Conservation (phyloP, 495 filamentous ascomycete genomes). For the Neurospora sublineolata region DNA sequence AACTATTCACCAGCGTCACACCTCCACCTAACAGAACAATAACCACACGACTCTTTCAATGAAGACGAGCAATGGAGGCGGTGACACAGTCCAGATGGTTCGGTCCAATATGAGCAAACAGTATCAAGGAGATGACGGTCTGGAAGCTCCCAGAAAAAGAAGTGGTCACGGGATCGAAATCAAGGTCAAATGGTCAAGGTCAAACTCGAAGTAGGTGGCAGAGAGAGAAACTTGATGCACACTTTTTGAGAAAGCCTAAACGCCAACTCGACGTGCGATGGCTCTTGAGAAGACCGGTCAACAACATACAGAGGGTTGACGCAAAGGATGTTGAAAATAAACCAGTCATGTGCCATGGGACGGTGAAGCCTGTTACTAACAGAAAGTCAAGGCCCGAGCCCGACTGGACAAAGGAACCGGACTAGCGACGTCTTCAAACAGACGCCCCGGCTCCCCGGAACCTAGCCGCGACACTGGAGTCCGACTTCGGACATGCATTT, state of each 20-base stretch:
- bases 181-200: background rate
- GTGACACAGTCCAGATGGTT: background rate
- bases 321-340: background rate
- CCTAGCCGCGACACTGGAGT: background rate
- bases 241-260: background rate
- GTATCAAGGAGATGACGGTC: background rate
- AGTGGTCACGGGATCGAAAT: background rate
- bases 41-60: background rate
- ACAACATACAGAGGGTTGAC: background rate
- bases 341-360: constrained; percentile 16
- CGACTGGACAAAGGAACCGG: constrained; percentile 16
- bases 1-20: background rate
- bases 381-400: constrained; percentile 21
- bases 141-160: background rate
- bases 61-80: background rate
- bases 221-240: background rate
- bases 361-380: constrained; percentile 17
- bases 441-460: background rate
- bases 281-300: background rate
- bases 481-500: constrained; percentile 18
- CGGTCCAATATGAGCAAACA: background rate
- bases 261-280: background rate
- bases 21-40: background rate
- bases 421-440: constrained; percentile 2
- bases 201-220: background rate